These are phyloP conservation scores for Mycena floridula DNA, from an alignment of 768 basidiomycete species.

Conservation along the genomic window DNA sequence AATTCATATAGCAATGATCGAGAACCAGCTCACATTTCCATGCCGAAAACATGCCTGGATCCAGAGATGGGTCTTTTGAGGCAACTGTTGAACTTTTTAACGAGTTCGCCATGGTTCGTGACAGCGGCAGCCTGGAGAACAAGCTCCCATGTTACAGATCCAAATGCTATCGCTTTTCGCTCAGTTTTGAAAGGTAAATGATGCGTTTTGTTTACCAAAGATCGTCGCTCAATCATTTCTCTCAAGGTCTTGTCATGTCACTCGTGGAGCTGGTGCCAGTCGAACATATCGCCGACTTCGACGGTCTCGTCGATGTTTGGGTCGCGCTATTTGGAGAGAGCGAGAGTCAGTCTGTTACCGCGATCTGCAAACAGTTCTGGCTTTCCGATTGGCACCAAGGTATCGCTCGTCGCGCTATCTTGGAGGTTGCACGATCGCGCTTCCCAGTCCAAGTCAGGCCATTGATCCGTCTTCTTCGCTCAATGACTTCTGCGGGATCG, in stretches of 20 bases:
- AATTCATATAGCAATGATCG: constrained; percentile 49
- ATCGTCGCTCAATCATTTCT: constrained; percentile 3
- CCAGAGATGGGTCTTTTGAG: constrained; percentile 56
- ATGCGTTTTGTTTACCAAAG: not conserved
- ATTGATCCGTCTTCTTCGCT: constrained; percentile 64
- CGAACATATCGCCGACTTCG: constrained; percentile 73
- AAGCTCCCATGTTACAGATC: constrained; percentile 63
- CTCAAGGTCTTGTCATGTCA: constrained; percentile 69
- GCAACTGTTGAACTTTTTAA: constrained; percentile 51
- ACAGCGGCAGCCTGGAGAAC: constrained; percentile 64
- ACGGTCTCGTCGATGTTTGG: constrained; percentile 70
- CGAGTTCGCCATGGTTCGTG: constrained; percentile 70
- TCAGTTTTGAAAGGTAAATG: constrained; percentile 77
- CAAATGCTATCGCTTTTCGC: constrained; percentile 74
- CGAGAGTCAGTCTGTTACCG: constrained; percentile 55
- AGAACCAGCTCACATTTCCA: constrained; percentile 49
- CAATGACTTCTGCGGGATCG: constrained; percentile 75
- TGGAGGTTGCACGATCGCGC: constrained; percentile 76
- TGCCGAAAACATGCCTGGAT: constrained; percentile 52
- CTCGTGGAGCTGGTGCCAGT: constrained; percentile 69
- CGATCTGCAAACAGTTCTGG: constrained; percentile 82
- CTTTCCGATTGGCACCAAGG: constrained; percentile 64
- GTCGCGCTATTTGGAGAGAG: constrained; percentile 75
- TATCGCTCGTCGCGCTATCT: constrained; percentile 65
- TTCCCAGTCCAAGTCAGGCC: constrained; percentile 78